These are phyloP conservation scores for Lachancea nothofagi DNA, from an alignment of 805 yeast genomes.

Conservation along the genomic window DNA sequence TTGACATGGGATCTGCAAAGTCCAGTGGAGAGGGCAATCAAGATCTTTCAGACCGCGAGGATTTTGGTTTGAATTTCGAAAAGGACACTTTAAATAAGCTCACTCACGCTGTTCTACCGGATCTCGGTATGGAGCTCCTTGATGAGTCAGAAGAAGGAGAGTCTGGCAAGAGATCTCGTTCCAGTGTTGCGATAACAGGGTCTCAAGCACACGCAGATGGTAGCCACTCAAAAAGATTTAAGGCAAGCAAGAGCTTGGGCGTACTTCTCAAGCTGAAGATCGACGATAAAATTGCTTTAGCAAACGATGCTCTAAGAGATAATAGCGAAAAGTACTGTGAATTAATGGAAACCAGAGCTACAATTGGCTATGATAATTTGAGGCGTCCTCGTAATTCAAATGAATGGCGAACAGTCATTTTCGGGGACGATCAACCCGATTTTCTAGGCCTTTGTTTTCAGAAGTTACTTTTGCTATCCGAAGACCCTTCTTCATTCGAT, in stretches of 20 bases:
- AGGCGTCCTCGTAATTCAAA: slow-evolving; percentile 1
- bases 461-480: not conserved
- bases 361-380: no score
- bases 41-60: not conserved
- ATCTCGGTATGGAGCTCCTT: slow-evolving; percentile 1
- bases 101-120: not conserved
- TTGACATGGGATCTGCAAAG: slow-evolving; percentile 8
- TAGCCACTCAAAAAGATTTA: not conserved
- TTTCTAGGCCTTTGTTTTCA: slow-evolving; percentile 14
- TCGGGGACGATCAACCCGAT: slow-evolving; percentile 7
- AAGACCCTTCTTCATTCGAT: not conserved
- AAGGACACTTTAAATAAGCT: not conserved
- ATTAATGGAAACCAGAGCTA: slow-evolving; percentile 15
- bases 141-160: not conserved
- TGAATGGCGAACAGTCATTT: not conserved
- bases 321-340: slow-evolving; percentile 21
- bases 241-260: not conserved
- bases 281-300: slow-evolving; percentile 24
- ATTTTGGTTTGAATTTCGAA: slow-evolving; percentile 5
- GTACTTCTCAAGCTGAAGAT: slow-evolving; percentile 1
- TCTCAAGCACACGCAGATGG: not conserved
- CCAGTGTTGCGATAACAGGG: not conserved
- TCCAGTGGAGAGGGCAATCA: not conserved
- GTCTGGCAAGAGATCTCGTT: not conserved
- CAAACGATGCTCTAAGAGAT: slow-evolving; percentile 23